Conservation (phyloP, 2,329 filamentous ascomycete genomes). For the Pseudogymnoascus sp. region DNA sequence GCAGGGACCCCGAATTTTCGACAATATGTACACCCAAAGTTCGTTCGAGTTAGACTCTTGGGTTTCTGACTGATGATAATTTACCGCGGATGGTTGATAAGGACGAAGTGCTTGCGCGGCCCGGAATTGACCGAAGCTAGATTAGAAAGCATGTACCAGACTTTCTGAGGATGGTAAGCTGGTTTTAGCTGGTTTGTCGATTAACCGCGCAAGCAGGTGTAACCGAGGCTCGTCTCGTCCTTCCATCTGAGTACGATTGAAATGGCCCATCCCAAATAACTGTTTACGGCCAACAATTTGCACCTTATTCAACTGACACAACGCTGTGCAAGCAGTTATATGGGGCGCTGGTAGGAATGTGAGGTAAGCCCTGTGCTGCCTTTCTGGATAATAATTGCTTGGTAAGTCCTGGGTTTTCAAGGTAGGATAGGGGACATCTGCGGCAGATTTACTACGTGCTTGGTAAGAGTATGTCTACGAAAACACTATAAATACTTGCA, state of each 20-base stretch:
- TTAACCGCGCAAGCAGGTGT: neutral
- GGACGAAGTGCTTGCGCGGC: neutral
- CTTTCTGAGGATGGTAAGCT: neutral
- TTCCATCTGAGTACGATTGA: neutral
- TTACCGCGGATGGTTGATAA: neutral
- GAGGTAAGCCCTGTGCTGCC: neutral
- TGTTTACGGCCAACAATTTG: neutral
- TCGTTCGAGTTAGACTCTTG: neutral
- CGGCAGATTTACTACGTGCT: neutral
- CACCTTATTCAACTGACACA: neutral
- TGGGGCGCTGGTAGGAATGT: neutral
- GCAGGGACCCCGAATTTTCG: neutral
- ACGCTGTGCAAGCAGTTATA: neutral
- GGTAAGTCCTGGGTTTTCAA: neutral
- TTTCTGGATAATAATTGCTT: neutral
- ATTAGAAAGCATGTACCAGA: constrained; percentile 1
- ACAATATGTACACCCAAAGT: neutral
- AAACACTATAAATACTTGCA: neutral
- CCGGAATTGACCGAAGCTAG: neutral
- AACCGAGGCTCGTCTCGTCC: constrained; percentile 4
- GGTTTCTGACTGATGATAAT: neutral
- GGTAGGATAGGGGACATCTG: neutral
- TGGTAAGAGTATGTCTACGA: neutral
- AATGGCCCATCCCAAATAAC: neutral
- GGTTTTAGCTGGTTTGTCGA: neutral